A percentile compares a stretch with the other conserved stretches of the same genome.
These are phyloP conservation scores for Tetrahymena malaccensis DNA, from an alignment of 73 alveolate species.

Conservation along the genomic window DNA sequence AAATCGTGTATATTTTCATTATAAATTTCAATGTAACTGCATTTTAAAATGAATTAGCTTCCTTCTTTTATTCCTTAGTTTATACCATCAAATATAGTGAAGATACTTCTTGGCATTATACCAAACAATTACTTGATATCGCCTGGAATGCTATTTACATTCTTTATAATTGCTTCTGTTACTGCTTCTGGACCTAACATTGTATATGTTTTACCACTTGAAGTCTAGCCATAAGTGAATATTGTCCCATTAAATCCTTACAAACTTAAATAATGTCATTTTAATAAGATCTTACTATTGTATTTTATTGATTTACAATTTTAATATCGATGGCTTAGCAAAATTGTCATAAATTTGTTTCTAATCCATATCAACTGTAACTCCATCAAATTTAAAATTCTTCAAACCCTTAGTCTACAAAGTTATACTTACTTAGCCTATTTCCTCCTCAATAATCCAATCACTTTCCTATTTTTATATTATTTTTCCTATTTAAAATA, in stretches of 20 bases:
- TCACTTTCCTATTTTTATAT: neutral
- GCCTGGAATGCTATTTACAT: neutral
- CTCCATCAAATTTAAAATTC: neutral
- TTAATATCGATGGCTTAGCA: neutral
- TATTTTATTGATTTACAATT: neutral
- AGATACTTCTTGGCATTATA: conserved; percentile 26
- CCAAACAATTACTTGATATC: conserved; percentile 12
- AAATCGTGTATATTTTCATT: conserved; percentile 31
- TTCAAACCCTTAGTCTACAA: neutral
- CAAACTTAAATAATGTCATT: neutral
- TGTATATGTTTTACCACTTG: conserved; percentile 88
- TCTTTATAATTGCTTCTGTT: neutral
- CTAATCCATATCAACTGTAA: neutral
- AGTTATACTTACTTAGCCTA: neutral
- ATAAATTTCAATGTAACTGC: conserved; percentile 27
- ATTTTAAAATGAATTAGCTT: neutral
- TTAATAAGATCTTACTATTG: neutral
- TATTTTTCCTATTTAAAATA: neutral
- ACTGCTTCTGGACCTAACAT: conserved; percentile 73
- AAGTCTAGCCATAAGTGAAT: conserved; percentile 86
- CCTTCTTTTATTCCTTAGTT: neutral
- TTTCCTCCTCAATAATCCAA: neutral
- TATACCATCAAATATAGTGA: conserved; percentile 6
- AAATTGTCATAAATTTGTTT: neutral
- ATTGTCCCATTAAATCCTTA: conserved; percentile 85